Evolutionary conservation across 768 basidiomycete genomes (phyloP).

Genomic region (Calocybe cyanea): DNA sequence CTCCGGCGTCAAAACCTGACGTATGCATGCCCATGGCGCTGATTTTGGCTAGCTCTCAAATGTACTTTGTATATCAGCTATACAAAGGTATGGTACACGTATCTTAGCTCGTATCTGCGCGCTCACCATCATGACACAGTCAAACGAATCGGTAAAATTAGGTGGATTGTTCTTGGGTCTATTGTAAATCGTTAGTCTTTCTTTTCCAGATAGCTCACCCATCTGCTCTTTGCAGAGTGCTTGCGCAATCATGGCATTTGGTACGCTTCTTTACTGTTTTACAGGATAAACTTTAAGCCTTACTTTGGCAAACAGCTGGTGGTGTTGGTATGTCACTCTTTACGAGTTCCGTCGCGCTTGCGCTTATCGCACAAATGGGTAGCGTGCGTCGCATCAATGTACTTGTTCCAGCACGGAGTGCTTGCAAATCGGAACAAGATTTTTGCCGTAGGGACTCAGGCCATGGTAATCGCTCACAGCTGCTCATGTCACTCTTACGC

Average conservation of each 20-base stretch:
- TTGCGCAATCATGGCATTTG: slow-evolving; percentile 26
- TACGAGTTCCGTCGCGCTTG: no score
- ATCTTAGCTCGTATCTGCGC: neutral
- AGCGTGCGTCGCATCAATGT: slow-evolving; percentile 34
- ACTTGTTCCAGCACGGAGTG: slow-evolving; percentile 27
- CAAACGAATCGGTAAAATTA: slow-evolving; percentile 21
- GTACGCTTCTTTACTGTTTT: slow-evolving; percentile 14
- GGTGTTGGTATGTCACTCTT: slow-evolving; percentile 22
- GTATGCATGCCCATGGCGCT: neutral
- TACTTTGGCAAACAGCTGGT: slow-evolving; percentile 16
- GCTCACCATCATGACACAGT: slow-evolving; percentile 15
- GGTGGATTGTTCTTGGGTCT: slow-evolving; percentile 23
- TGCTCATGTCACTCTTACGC: neutral
- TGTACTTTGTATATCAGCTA: slow-evolving; percentile 41
- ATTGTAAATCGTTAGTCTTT: slow-evolving; percentile 21
- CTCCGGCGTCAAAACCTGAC: no score
- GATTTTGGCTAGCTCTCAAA: slow-evolving; percentile 32
- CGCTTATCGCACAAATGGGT: neutral
- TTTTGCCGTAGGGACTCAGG: slow-evolving; percentile 24
- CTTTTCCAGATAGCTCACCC: neutral
- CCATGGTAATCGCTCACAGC: no score
- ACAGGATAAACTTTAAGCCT: neutral
- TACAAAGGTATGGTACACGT: slow-evolving; percentile 25
- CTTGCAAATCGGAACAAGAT: slow-evolving; percentile 23
- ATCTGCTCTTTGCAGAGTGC: slow-evolving; percentile 13